Evolutionary conservation across 306 rosid genomes (phyloP), one percentile per base, ranked within the genome.

Genomic region (Adenanthera pavonina): DNA sequence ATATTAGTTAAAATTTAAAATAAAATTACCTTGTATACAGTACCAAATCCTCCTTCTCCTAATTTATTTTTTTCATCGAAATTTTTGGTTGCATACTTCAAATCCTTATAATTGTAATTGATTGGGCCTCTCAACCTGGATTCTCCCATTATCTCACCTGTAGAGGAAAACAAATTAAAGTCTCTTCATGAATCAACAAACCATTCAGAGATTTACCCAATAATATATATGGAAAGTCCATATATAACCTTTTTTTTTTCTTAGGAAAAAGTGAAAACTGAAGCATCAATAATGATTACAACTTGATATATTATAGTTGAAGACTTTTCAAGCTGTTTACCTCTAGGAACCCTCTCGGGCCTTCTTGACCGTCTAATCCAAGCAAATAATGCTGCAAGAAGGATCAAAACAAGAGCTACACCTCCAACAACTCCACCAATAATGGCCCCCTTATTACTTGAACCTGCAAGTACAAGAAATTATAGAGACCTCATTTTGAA

Each of bases 21-120:
- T 60, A 30, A 60, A 60, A 60, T 60, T 60, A 60, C 67, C 67
- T 60, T 60, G 67, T 60, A 60, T 60, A 60, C 67, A 12, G 17
- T 1, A 11, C 67, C 67, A 25, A 60, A 60, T 30, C 67, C 67
- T 60, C 67, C 67, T 60, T 25, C 67, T 25, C 67, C 67, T 60
- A 60, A 30, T 3, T 60, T 60, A 60, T 60, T 60, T 14, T 30
- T 25, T 30, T 60, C 67, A 60, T 38, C 30, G 40, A 60, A 60
- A 30, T 60, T 60, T 7, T 60, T 60, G 67, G 67, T 60, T 6
- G 67, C 67, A 60, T 7, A 60, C 40, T 60, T 60, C 67, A 60
- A 4, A 1, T 60, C 67, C 17, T 60, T 60, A 60, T 60, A 60
- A 25, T 12, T 60, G 17, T 60, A 60, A 25, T 25, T 30, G 11